A percentile compares a stretch with the other conserved stretches of the same genome.
These are phyloP conservation scores for Penicillium goetzii DNA, from an alignment of 495 filamentous ascomycete genomes.

Conservation along the genomic window DNA sequence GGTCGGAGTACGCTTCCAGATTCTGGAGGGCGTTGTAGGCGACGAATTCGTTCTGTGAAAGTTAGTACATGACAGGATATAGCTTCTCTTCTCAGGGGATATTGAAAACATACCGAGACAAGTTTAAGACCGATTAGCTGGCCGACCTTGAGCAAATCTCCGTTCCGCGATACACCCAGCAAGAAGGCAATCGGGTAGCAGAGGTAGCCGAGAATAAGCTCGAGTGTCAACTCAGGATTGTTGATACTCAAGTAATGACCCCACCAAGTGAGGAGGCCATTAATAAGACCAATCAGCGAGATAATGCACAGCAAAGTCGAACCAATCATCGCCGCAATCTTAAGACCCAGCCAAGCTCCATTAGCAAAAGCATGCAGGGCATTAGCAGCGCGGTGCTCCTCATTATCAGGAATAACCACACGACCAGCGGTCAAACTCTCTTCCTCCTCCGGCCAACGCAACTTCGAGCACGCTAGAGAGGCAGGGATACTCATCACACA, in stretches of 20 bases:
- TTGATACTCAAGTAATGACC: constrained; percentile 78
- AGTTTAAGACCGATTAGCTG: constrained; percentile 83
- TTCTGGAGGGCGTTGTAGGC: constrained; percentile 59
- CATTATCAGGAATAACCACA: constrained; percentile 74
- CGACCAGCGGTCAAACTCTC: constrained; percentile 79
- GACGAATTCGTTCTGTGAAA: constrained; percentile 66
- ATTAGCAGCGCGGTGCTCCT: constrained; percentile 71
- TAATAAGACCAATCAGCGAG: constrained; percentile 71
- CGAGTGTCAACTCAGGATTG: constrained; percentile 67
- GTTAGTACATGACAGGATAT: no score
- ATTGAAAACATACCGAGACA: constrained; percentile 63
- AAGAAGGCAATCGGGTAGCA: constrained; percentile 86
- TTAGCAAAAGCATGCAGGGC: constrained; percentile 83
- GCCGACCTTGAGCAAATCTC: constrained; percentile 72
- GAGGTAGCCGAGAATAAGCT: constrained; percentile 80
- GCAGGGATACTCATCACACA: constrained; percentile 91
- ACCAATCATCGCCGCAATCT: constrained; percentile 85
- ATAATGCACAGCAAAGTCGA: constrained; percentile 83
- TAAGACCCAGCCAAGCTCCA: constrained; percentile 85
- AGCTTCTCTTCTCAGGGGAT: no score
- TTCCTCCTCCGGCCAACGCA: constrained; percentile 86
- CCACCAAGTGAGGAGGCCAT: constrained; percentile 88
- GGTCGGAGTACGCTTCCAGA: constrained; percentile 46
- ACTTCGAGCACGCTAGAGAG: constrained; percentile 81
- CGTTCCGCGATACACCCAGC: constrained; percentile 75